Evolutionary conservation across 768 basidiomycete genomes (phyloP).

Genomic region (Auricularia sp.): DNA sequence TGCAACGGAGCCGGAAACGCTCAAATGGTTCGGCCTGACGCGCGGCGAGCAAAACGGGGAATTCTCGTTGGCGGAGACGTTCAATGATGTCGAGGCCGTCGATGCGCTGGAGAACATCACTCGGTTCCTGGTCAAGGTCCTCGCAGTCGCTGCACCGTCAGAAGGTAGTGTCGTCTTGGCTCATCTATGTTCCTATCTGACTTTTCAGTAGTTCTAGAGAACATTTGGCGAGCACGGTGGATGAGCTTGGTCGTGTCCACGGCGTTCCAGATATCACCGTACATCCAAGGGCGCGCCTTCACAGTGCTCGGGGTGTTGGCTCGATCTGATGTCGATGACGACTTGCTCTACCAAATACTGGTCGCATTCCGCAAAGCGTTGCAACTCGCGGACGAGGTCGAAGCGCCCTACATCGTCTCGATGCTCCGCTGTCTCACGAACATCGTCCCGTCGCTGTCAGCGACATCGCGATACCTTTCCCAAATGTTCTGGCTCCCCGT

Average conservation of each 20-base stretch:
- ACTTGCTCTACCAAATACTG: conserved; percentile 86
- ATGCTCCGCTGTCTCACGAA: conserved; percentile 83
- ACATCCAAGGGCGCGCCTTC: conserved; percentile 80
- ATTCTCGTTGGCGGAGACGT: conserved; percentile 47
- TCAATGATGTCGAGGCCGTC: conserved; percentile 44
- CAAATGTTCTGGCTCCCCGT: conserved; percentile 85
- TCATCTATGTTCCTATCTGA: not conserved
- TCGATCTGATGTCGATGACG: conserved; percentile 79
- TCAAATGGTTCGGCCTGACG: conserved; percentile 64
- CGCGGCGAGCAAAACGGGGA: conserved; percentile 60
- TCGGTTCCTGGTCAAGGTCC: conserved; percentile 34
- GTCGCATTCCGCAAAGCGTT: conserved; percentile 75
- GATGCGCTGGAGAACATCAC: conserved; percentile 60
- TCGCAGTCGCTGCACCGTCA: not conserved
- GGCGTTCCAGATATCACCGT: conserved; percentile 82
- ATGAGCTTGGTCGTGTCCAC: conserved; percentile 82
- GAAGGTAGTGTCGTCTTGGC: not conserved
- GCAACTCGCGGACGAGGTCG: conserved; percentile 55
- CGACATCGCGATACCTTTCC: conserved; percentile 60
- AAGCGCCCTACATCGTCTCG: conserved; percentile 56
- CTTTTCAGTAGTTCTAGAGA: conserved; percentile 48
- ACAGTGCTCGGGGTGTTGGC: conserved; percentile 76
- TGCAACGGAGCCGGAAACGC: conserved; percentile 42
- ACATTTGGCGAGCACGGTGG: conserved; percentile 90
- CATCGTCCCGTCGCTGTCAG: conserved; percentile 59